phyloP scores from a whole-genome alignment of 192 early-diverging fungal species.

The Pecoramyces ruminantium region DNA sequence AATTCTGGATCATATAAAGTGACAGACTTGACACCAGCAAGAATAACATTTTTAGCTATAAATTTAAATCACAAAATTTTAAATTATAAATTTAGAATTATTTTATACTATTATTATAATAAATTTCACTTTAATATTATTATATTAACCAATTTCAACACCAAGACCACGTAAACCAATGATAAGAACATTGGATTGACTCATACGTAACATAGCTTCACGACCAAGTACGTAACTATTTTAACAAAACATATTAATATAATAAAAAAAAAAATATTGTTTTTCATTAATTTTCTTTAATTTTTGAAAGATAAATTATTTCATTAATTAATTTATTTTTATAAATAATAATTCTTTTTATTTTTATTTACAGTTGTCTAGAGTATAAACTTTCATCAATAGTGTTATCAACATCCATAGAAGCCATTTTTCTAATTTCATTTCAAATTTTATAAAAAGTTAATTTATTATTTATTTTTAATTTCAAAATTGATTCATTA shows the following conservation, averaged over 20 bases:
- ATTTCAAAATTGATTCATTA: too few relatives aligned
- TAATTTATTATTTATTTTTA: too few relatives aligned
- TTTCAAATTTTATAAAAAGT: too few relatives aligned
- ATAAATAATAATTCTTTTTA: conserved; percentile 8
- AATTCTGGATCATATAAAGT: conserved; percentile 75
- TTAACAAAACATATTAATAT: background rate
- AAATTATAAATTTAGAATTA: too few relatives aligned
- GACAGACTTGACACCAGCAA: conserved; percentile 98
- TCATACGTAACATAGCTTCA: conserved; percentile 98
- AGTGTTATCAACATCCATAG: conserved; percentile 7
- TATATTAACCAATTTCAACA: conserved; percentile 74
- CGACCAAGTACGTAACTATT: conserved; percentile 74
- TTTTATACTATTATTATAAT: too few relatives aligned
- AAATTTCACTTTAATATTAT: background rate
- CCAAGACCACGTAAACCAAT: conserved; percentile 92
- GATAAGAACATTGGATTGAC: conserved; percentile 84
- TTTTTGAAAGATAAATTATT: too few relatives aligned
- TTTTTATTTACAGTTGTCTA: conserved; percentile 79
- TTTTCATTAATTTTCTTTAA: too few relatives aligned
- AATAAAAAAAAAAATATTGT: background rate
- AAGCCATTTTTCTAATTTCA: background rate
- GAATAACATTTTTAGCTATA: conserved; percentile 88
- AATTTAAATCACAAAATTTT: background rate
- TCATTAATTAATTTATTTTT: background rate
- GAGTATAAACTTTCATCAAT: conserved; percentile 98